A percentile compares a stretch with the other conserved stretches of the same genome.
phyloP scores from a whole-genome alignment of 176 grass and related monocot species.

The Hordeum marinum region DNA sequence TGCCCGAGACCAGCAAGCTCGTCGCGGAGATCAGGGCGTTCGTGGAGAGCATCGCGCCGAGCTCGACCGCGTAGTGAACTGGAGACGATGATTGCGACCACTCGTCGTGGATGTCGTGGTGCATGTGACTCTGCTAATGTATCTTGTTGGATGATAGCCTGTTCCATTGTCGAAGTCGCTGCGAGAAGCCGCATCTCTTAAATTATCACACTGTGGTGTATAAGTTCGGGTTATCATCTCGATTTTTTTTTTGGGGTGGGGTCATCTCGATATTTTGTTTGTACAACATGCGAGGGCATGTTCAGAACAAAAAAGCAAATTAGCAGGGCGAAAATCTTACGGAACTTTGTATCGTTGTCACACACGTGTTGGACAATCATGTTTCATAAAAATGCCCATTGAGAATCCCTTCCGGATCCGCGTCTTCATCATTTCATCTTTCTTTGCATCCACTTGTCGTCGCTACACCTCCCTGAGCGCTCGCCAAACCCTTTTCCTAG shows the following conservation, averaged over 20 bases:
- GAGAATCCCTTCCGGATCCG: no score
- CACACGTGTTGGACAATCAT: no score
- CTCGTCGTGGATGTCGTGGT: not conserved
- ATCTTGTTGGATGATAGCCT: not conserved
- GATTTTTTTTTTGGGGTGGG: not conserved
- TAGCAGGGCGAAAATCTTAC: no score
- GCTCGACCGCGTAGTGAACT: not conserved
- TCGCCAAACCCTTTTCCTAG: no score
- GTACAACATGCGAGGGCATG: no score
- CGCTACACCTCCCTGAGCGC: no score
- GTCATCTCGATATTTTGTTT: not conserved
- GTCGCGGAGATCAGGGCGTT: not conserved
- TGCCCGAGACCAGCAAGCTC: constrained; percentile 7
- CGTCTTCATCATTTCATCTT: no score
- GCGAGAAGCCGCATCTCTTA: not conserved
- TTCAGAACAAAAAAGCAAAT: no score
- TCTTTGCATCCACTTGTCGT: no score
- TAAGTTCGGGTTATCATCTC: not conserved
- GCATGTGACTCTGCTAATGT: no score
- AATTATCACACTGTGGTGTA: not conserved
- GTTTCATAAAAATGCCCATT: no score
- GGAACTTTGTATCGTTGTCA: no score
- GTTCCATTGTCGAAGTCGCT: not conserved
- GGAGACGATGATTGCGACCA: not conserved
- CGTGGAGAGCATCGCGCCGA: not conserved